These are phyloP conservation scores for Lepidium campestre DNA, from an alignment of 441 rosid species.

Conservation along the genomic window DNA sequence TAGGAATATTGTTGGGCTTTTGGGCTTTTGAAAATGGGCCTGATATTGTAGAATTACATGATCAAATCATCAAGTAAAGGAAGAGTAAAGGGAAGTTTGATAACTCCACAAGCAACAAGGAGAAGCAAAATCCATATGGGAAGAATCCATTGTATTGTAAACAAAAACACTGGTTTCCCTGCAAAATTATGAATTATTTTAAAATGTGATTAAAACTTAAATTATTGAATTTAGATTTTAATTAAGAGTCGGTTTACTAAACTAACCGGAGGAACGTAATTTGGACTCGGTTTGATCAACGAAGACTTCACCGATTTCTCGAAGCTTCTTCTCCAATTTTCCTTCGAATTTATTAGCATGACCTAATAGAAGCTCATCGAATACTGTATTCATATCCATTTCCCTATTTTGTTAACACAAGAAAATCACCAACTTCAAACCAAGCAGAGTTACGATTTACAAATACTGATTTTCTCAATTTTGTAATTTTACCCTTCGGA, in stretches of 20 bases:
- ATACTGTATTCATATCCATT: slow-evolving; percentile 36
- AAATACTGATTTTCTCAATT: not conserved
- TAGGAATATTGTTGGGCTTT: too few relatives aligned
- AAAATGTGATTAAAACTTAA: not conserved
- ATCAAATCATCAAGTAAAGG: slow-evolving; percentile 60
- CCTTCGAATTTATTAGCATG: slow-evolving; percentile 42
- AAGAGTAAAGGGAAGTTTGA: slow-evolving; percentile 54
- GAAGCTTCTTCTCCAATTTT: slow-evolving; percentile 49
- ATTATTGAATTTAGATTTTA: not conserved
- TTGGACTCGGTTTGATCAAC: slow-evolving; percentile 36
- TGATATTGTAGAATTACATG: slow-evolving; percentile 24
- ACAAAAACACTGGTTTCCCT: slow-evolving; percentile 57
- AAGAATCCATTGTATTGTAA: slow-evolving; percentile 46
- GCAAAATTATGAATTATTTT: slow-evolving; percentile 5
- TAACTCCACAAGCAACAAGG: slow-evolving; percentile 45
- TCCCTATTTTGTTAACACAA: slow-evolving; percentile 27
- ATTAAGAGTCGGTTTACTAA: too few relatives aligned
- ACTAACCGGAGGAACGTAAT: slow-evolving; percentile 54
- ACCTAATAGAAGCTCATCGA: slow-evolving; percentile 47
- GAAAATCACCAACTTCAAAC: not conserved
- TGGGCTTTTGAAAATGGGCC: too few relatives aligned
- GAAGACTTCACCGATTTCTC: slow-evolving; percentile 65
- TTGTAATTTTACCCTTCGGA: slow-evolving; percentile 33
- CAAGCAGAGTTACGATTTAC: not conserved
- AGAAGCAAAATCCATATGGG: slow-evolving; percentile 59